phyloP scores from a whole-genome alignment of 2,329 filamentous ascomycete genomes.

The Cephalotrichum gorgonifer region DNA sequence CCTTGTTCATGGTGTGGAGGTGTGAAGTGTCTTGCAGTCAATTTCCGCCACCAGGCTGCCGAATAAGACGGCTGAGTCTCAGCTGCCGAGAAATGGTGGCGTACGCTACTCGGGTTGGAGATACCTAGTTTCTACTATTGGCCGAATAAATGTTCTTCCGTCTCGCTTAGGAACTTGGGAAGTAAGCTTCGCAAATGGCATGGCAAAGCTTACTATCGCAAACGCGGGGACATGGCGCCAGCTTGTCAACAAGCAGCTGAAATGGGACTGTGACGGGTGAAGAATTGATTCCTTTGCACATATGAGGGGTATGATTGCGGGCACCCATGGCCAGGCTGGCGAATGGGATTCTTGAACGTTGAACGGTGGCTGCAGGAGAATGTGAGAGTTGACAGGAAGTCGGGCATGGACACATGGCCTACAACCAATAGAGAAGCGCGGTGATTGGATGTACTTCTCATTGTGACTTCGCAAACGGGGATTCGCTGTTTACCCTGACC shows the following conservation, averaged over 20 bases:
- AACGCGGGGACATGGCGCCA: background rate
- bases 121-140: no score
- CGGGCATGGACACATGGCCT: background rate
- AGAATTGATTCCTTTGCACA: background rate
- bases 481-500: background rate
- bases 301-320: background rate
- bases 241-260: background rate
- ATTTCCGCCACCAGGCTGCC: background rate
- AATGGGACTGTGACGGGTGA: background rate
- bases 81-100: background rate
- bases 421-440: background rate
- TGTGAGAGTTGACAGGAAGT: background rate
- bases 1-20: background rate
- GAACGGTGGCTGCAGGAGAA: background rate
- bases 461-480: no score
- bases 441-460: no score
- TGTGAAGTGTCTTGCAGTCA: background rate
- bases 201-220: background rate
- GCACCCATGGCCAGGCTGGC: background rate
- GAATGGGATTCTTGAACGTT: background rate
- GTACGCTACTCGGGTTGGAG: background rate
- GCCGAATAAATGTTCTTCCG: no score
- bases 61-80: background rate
- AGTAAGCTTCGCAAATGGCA: background rate
- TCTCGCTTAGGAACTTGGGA: background rate